Conservation (phyloP, 139 green algal genomes). For the Nannochloris sp. region DNA sequence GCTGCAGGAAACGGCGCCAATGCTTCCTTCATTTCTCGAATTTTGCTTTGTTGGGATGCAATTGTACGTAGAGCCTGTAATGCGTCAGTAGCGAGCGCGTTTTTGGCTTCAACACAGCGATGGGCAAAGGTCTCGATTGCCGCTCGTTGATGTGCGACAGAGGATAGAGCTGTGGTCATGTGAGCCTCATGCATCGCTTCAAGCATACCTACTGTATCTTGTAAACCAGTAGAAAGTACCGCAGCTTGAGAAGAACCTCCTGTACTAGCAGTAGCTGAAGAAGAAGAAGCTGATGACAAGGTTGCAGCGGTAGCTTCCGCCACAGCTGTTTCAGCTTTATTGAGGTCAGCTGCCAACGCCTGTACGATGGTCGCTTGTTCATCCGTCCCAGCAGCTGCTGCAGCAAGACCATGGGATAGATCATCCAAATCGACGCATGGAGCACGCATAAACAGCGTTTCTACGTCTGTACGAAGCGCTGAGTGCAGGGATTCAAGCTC, state of each 20-base stretch:
- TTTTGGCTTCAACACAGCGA: constrained; percentile 53
- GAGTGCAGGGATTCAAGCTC: constrained; percentile 64
- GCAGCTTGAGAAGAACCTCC: background rate
- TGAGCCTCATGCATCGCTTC: constrained; percentile 77
- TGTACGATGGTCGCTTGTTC: constrained; percentile 46
- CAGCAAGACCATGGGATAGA: constrained; percentile 43
- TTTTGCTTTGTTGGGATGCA: constrained; percentile 68
- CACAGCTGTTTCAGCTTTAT: constrained; percentile 50
- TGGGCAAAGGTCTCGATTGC: constrained; percentile 29
- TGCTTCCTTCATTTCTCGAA: constrained; percentile 62
- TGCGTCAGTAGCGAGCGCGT: constrained; percentile 64
- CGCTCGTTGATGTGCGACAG: constrained; percentile 28
- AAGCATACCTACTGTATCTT: constrained; percentile 64
- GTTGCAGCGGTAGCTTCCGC: constrained; percentile 9
- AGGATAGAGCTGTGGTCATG: constrained; percentile 47
- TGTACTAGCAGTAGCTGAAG: background rate
- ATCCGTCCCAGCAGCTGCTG: constrained; percentile 44
- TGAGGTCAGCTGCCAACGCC: constrained; percentile 59
- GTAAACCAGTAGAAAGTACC: constrained; percentile 2
- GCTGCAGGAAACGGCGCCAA: background rate
- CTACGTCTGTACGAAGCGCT: constrained; percentile 63
- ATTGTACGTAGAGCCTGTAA: constrained; percentile 69
- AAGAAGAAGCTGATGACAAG: constrained; percentile 2
- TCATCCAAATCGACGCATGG: constrained; percentile 67
- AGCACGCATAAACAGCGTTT: constrained; percentile 73